Base-by-base conservation (phyloP, 2,329 filamentous ascomycete species). In the Dothistroma septosporum region DNA sequence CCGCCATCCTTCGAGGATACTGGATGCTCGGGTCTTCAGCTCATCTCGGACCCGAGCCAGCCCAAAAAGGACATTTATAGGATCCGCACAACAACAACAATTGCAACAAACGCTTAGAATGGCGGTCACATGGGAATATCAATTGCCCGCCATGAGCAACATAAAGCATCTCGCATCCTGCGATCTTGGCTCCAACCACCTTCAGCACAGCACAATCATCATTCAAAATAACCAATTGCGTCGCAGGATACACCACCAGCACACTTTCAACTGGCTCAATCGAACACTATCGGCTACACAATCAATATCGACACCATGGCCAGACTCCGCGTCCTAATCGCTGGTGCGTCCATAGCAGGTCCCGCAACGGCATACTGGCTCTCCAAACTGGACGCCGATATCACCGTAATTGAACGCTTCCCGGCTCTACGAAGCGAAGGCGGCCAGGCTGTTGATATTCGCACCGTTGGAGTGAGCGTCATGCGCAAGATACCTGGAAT, bases 371-470 rank as follows among this genome's bases (percentile, higher is more conserved):
- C 69, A 14, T 69, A 66, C 56, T 72, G 65, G 61, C 64, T 72
- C 5, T 59, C 61, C 37, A 60, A 61, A 57, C 62, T 63, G 24
- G 66, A 63, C 22, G 62, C 61, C 41, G 24, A 57, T 16, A 61
- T 70, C 19, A 68, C 65, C n/a, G 57, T 72, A 24, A 61, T 69
- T 32, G 69, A 72, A 48, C 64, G 68, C 41, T 75, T 72, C 53
- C 71, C 71, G 4, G n/a, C 63, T 10, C 64, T 76, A 10, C 72
- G 73, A 9, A 68, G 58, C 11, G 59, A 16, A 19, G 65, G 61
- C 33, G 74, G 74, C 12, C 72, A 75, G 53, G 68, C 63, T 21
- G 61, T 76, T 56, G 74, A 76, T 58, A 74, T 76, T 24, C 74
- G 74, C 11, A 70, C 64, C 24, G 44, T 61, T n/a, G 74, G 71